Evolutionary conservation across 164 flowering plant genomes (phyloP), one percentile per base, ranked within the genome.

Genomic region (Vitis labrusca): DNA sequence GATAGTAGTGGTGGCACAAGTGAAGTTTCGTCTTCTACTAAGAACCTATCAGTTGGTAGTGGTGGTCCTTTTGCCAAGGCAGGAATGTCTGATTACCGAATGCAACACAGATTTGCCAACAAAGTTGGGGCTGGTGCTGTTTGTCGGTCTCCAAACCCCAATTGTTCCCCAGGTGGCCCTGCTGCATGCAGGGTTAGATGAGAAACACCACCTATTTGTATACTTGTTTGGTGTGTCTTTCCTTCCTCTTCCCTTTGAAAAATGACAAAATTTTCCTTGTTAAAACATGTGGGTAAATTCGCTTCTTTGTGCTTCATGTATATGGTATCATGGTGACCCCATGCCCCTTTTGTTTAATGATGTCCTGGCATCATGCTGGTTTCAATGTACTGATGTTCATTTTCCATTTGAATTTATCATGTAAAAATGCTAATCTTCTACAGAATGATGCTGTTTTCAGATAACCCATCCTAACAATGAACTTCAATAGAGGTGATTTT

Each of bases 181-280:
- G 78, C 97, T 48, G 86, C 93, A 47, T 88, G 95, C 76, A 77
- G 93, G 79, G 97, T 90, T 66, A 82, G 97, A 81, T 91, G 83
- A 85, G 63, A 54, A 66, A 10, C 29, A 17, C 50, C 9, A 60
- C 16, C 23, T 57, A n/a, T 65, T 44, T 73, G 70, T 73, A 70
- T 59, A 58, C 75, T 57, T 54, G 67, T 65, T 49, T 66, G 57
- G 69, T 70, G 72, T 76, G 74, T 61, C 17, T 63, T 63, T 70
- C 64, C 61, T 23, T 32, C 68, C 64, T 6, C 50, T 10, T 50
- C 47, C 57, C 66, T 27, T 62, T 66, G 16, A 23, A 23, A 54
- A 54, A 64, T 71, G 59, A 49, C 60, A 49, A 67, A 66, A 37
- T 11, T 65, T 61, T 60, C 66, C 62, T 55, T 68, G 68, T 55